These are phyloP conservation scores for Psilocybe mexicana DNA, from an alignment of 1,284 basidiomycete genomes.

Conservation along the genomic window DNA sequence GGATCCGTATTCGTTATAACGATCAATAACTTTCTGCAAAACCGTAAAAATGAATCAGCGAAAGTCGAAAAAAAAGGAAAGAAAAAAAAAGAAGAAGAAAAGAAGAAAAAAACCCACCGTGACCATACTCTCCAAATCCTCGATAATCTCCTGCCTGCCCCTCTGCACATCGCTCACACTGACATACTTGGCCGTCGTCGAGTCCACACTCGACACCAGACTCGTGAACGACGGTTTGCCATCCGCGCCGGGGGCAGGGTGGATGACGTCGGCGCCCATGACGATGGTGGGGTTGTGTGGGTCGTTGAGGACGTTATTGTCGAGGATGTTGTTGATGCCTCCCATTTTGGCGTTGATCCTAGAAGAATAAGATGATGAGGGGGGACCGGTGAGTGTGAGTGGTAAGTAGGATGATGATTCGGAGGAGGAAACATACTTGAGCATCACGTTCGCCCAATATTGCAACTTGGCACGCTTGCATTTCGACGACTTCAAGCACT, in stretches of 20 bases:
- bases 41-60: background rate
- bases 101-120: conserved; percentile 32
- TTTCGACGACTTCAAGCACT: conserved; percentile 67
- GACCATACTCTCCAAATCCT: conserved; percentile 58
- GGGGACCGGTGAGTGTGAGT: background rate
- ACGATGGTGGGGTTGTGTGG: conserved; percentile 69
- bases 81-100: background rate
- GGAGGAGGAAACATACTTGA: conserved; percentile 56
- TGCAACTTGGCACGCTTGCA: conserved; percentile 64
- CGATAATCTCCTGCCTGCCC: conserved; percentile 68
- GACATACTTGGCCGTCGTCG: conserved; percentile 48
- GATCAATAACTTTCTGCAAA: conserved; percentile 35
- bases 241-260: conserved; percentile 69
- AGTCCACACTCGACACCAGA: conserved; percentile 71
- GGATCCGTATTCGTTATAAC: conserved; percentile 51
- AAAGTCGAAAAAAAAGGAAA: background rate
- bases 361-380: background rate
- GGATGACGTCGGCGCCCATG: conserved; percentile 76
- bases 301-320: conserved; percentile 52
- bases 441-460: conserved; percentile 75
- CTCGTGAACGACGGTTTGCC: conserved; percentile 71
- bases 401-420: background rate
- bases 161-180: conserved; percentile 60
- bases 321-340: conserved; percentile 73
- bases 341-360: conserved; percentile 84